Evolutionary conservation across 768 basidiomycete species (phyloP).

Genomic region (Naganishia onofrii): DNA sequence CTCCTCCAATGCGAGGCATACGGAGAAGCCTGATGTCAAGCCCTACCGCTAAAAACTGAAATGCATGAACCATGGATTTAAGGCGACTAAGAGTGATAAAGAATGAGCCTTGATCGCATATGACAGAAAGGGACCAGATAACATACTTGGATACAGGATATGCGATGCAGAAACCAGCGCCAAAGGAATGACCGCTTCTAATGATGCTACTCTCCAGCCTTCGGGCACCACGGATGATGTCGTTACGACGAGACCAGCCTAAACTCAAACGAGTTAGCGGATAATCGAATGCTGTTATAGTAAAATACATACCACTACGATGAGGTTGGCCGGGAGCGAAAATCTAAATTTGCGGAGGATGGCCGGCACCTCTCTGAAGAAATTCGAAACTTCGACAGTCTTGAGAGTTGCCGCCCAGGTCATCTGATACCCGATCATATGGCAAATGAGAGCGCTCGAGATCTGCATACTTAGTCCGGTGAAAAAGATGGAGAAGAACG

Average conservation of each 20-base stretch:
- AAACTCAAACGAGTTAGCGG: not conserved
- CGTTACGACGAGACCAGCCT: conserved; percentile 61
- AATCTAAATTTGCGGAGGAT: conserved; percentile 75
- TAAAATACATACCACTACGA: conserved; percentile 34
- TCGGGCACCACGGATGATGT: conserved; percentile 59
- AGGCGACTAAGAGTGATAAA: conserved; percentile 36
- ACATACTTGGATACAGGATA: conserved; percentile 58
- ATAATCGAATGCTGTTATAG: not conserved
- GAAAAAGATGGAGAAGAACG: conserved; percentile 66
- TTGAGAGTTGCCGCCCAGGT: conserved; percentile 77
- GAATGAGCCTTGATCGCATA: conserved; percentile 33
- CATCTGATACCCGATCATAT: conserved; percentile 62
- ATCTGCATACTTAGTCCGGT: conserved; percentile 69
- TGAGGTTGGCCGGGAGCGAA: conserved; percentile 58
- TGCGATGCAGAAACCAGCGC: conserved; percentile 55
- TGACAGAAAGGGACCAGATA: not conserved
- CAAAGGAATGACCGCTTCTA: conserved; percentile 75
- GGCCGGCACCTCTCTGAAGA: conserved; percentile 83
- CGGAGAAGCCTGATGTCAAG: not conserved
- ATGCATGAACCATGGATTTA: conserved; percentile 30
- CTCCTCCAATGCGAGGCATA: not conserved
- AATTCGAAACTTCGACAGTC: conserved; percentile 82
- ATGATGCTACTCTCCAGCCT: conserved; percentile 66
- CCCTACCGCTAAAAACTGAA: not conserved
- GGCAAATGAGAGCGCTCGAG: conserved; percentile 60